Base-by-base conservation (phyloP, 1,139 yeast genomes). In the Taiozyma onychis region DNA sequence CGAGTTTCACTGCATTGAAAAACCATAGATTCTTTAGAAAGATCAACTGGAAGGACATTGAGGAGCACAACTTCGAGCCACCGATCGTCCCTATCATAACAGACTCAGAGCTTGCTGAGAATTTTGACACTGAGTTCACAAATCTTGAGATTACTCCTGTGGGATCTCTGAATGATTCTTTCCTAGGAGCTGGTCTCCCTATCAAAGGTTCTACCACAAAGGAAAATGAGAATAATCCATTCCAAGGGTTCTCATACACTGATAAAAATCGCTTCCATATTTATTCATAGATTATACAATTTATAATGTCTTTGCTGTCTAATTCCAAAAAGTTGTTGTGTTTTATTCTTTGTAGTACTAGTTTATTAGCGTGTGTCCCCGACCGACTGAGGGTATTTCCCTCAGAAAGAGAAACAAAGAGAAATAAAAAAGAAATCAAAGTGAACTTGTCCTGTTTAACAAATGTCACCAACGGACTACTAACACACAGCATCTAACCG, bases 11-110 rank as follows among this genome's bases (percentile, higher is more conserved):
- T 10, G 71, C 69, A 37, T 76, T 85, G 54, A 81, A 85, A 62
- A 76, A 76, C 54, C 95, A 90, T 62, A 72, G 90, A 28, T 88
- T 91, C 58, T 93, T 91, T 71, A 76, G 97, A 52, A 77, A 82
- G 58, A 72, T 90, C 37, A 76, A 87, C 62, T 93, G 98, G 97
- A 66, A 72, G n/a, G 74, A 74, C 44, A 72, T 91, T 50, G 75
- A 72, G 48, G 72, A 74, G 47, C 60, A 57, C 18, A 67, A 66
- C 3, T 64, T 78, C 43, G 66, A 69, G 47, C 97, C 98, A 1
- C 98, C 99, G 0, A 89, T 93, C 46, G 74, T 83, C 34, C 98
- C 98, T 0, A 70, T 86, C 13, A 85, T 91, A 47, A 88, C 97
- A 0, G 88, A 90, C 61, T 91, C 95, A 14, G 81, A 78, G 35